These are phyloP conservation scores for Fagopyrum homotropicum DNA, from an alignment of 148 eudicot genomes.

Conservation along the genomic window DNA sequence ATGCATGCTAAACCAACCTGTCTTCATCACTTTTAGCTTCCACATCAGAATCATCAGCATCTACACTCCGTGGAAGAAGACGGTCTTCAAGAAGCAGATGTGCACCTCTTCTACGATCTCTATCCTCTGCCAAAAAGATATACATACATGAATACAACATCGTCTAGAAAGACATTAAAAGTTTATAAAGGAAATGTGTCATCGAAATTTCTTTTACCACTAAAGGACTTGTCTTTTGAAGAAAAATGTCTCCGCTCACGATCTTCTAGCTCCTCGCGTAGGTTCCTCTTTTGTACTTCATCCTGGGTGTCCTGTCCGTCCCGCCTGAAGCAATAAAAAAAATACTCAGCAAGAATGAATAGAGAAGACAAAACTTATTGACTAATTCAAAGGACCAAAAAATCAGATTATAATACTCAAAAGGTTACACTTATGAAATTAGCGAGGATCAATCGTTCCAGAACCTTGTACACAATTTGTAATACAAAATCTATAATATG, in stretches of 20 bases:
- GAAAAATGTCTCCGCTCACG: slow-evolving; percentile 73
- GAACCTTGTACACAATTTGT: too few species aligned
- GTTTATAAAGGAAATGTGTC: not conserved
- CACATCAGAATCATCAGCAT: slow-evolving; percentile 90
- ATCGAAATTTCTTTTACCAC: slow-evolving; percentile 21
- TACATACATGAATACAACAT: not conserved
- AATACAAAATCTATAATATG: too few species aligned
- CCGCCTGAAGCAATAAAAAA: slow-evolving; percentile 30
- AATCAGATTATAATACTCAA: too few species aligned
- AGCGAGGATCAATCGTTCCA: too few species aligned
- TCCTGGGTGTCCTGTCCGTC: slow-evolving; percentile 89
- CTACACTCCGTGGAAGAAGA: slow-evolving; percentile 50
- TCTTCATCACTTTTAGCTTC: slow-evolving; percentile 70
- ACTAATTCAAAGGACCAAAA: not conserved
- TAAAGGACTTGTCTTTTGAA: slow-evolving; percentile 14
- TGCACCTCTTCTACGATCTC: slow-evolving; percentile 40
- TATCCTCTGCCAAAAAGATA: slow-evolving; percentile 43
- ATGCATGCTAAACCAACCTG: slow-evolving; percentile 29
- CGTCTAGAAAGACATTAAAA: not conserved
- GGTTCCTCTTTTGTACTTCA: slow-evolving; percentile 72
- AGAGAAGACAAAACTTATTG: not conserved
- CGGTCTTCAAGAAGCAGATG: slow-evolving; percentile 43
- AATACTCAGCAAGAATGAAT: too few species aligned
- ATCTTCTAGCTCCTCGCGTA: slow-evolving; percentile 79
- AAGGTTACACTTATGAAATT: too few species aligned